Conservation (phyloP, 1,284 basidiomycete genomes). For the Ceratobasidium sp. region DNA sequence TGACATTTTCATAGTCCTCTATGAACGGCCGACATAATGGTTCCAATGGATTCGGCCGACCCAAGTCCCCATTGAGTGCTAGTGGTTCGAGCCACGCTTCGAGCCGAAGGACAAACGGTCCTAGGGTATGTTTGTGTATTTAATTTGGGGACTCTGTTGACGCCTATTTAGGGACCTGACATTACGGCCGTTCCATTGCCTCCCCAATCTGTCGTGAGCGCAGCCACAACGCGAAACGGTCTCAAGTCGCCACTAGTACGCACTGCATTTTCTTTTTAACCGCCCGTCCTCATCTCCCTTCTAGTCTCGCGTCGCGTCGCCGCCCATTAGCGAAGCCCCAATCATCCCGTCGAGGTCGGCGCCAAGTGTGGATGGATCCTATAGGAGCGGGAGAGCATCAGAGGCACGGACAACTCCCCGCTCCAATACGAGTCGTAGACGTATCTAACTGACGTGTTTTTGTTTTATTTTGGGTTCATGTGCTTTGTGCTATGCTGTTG, state of each 20-base stretch:
- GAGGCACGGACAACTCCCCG: constrained; percentile 32
- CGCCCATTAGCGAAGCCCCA: not conserved
- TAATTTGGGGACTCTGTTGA: not conserved
- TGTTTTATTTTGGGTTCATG: constrained; percentile 7
- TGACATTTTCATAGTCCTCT: not conserved
- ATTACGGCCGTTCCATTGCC: not conserved
- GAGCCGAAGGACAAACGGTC: not conserved
- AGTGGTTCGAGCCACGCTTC: constrained; percentile 9
- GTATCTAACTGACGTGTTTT: constrained; percentile 19
- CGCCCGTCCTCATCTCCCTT: not conserved
- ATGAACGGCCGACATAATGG: not conserved
- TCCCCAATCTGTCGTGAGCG: constrained; percentile 3
- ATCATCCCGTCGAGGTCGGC: constrained; percentile 1
- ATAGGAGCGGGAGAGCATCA: constrained; percentile 24
- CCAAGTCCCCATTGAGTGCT: constrained; percentile 20
- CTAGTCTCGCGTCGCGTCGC: not conserved
- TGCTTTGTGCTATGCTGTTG: constrained; percentile 11
- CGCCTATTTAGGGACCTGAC: constrained; percentile 13
- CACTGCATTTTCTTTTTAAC: not conserved
- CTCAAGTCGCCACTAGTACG: constrained; percentile 9
- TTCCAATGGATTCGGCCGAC: not conserved
- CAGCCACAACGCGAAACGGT: not conserved
- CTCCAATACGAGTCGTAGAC: constrained; percentile 16
- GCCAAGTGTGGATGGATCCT: constrained; percentile 25
- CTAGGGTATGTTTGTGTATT: not conserved